These are phyloP conservation scores for Fusarium sambucinum DNA, from an alignment of 2,329 filamentous ascomycete genomes.

Conservation along the genomic window DNA sequence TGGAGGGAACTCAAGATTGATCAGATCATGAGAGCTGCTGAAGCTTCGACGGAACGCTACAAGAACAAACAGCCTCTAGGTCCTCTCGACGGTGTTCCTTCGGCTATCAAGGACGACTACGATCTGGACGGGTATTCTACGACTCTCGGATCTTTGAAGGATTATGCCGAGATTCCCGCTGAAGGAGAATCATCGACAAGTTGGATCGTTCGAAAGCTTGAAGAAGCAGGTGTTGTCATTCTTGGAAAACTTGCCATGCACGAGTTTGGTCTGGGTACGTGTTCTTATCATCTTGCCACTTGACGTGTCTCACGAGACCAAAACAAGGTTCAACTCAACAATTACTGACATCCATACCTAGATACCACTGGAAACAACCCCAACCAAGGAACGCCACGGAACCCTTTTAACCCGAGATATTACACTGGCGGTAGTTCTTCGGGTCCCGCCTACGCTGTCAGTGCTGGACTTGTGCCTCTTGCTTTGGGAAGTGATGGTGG, in stretches of 20 bases:
- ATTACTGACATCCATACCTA: slow-evolving; percentile 43
- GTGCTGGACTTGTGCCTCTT: slow-evolving; percentile 76
- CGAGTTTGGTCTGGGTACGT: slow-evolving; percentile 75
- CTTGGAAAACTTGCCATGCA: slow-evolving; percentile 83
- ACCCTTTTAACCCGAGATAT: slow-evolving; percentile 78
- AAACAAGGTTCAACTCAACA: neutral
- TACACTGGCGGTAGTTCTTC: slow-evolving; percentile 84
- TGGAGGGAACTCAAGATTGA: slow-evolving; percentile 60
- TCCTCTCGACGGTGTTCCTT: slow-evolving; percentile 77
- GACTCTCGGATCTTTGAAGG: slow-evolving; percentile 70
- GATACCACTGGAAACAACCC: slow-evolving; percentile 83
- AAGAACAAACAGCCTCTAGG: slow-evolving; percentile 69
- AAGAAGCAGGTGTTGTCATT: slow-evolving; percentile 77
- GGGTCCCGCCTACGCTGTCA: slow-evolving; percentile 78
- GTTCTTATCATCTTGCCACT: neutral
- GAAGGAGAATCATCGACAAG: slow-evolving; percentile 62
- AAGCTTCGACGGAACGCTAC: slow-evolving; percentile 60
- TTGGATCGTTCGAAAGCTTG: slow-evolving; percentile 77
- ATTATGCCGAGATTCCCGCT: slow-evolving; percentile 64
- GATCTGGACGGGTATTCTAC: slow-evolving; percentile 80
- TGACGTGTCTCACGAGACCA: too few relatives aligned
- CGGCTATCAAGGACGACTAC: slow-evolving; percentile 82
- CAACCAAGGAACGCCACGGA: slow-evolving; percentile 77
- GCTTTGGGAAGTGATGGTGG: slow-evolving; percentile 80
- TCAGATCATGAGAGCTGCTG: slow-evolving; percentile 57